These are phyloP conservation scores for Sporothrix phasma DNA, from an alignment of 2,329 filamentous ascomycete species.

Conservation along the genomic window DNA sequence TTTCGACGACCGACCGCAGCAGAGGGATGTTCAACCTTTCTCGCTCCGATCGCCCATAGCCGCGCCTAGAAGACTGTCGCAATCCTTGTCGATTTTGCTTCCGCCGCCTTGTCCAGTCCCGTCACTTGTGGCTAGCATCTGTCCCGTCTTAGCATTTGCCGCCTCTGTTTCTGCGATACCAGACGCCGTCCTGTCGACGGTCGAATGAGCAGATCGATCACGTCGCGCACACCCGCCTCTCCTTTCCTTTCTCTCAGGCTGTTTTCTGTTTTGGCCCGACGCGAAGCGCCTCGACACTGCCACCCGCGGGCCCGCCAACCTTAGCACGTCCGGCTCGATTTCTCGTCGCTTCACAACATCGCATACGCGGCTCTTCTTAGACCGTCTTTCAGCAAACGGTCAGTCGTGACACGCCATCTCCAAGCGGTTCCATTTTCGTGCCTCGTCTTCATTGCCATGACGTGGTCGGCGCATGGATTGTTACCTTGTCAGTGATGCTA, in stretches of 20 bases:
- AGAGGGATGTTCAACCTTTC: background rate
- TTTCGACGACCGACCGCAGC: background rate
- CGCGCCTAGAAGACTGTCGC: conserved; percentile 4
- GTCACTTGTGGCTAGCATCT: background rate
- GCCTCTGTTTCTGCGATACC: background rate
- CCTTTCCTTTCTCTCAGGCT: background rate
- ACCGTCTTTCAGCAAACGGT: background rate
- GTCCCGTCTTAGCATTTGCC: background rate
- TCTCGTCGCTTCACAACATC: background rate
- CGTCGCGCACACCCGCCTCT: background rate
- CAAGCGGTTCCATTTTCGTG: background rate
- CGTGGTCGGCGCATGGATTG: background rate
- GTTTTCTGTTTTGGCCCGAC: background rate
- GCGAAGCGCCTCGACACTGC: background rate
- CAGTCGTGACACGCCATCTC: background rate
- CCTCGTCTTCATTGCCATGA: background rate
- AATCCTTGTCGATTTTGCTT: background rate
- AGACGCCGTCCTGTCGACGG: background rate
- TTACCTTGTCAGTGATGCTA: background rate
- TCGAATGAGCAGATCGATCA: background rate
- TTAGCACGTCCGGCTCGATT: background rate
- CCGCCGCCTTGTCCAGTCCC: background rate
- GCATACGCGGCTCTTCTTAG: background rate
- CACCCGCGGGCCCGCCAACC: background rate
- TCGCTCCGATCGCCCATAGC: conserved; percentile 8